phyloP scores from a whole-genome alignment of 1,284 basidiomycete genomes.

The Trichosporon coremiiforme region DNA sequence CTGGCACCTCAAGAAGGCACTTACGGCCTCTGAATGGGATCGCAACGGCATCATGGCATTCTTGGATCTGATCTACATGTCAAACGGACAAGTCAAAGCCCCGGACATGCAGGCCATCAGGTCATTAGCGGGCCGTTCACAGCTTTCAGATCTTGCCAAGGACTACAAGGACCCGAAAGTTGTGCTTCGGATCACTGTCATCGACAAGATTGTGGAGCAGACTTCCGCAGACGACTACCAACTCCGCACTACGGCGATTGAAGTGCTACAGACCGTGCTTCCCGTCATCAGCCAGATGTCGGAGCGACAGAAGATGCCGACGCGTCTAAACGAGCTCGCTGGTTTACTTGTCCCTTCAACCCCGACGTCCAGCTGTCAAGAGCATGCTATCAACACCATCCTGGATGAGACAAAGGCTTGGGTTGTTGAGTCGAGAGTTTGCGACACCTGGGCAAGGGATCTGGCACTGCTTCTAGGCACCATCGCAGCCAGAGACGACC shows the following conservation, averaged over 20 bases:
- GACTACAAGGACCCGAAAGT: slow-evolving; percentile 6
- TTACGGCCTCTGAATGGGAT: slow-evolving; percentile 64
- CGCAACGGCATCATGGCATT: slow-evolving; percentile 73
- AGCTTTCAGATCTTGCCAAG: slow-evolving; percentile 6
- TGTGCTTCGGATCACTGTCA: slow-evolving; percentile 23
- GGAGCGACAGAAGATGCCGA: slow-evolving; percentile 18
- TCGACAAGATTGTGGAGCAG: slow-evolving; percentile 30
- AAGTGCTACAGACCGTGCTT: slow-evolving; percentile 30
- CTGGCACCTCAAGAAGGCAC: slow-evolving; percentile 76
- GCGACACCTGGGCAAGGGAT: slow-evolving; percentile 65
- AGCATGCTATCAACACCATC: slow-evolving; percentile 11
- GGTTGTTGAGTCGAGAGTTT: slow-evolving; percentile 29
- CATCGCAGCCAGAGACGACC: slow-evolving; percentile 61
- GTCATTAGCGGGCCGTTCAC: slow-evolving; percentile 21
- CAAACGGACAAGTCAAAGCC: slow-evolving; percentile 40
- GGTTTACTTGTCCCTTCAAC: slow-evolving; percentile 22
- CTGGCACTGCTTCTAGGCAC: slow-evolving; percentile 67
- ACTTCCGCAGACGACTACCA: slow-evolving; percentile 29
- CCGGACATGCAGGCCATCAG: slow-evolving; percentile 57
- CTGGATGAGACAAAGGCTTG: slow-evolving; percentile 25
- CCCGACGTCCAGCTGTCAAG: not conserved
- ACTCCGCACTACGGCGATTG: slow-evolving; percentile 30
- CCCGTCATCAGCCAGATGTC: slow-evolving; percentile 20
- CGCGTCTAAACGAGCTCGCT: slow-evolving; percentile 19
- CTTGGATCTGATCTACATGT: slow-evolving; percentile 64